phyloP scores from a whole-genome alignment of 192 early-diverging fungal genomes.

The Oehlia diaphana region DNA sequence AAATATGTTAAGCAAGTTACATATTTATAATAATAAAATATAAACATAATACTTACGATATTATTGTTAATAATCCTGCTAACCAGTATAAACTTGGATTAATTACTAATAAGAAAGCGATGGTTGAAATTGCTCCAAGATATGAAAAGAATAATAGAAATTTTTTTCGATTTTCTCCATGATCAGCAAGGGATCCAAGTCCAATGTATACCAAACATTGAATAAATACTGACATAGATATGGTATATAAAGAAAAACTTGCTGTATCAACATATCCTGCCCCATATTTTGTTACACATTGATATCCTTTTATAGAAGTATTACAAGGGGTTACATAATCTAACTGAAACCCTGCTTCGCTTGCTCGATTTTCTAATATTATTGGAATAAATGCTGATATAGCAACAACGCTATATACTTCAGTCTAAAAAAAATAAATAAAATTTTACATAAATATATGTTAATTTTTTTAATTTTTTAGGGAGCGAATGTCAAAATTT shows the following conservation, averaged over 20 bases:
- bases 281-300: neutral
- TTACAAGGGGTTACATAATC: slow-evolving; percentile 1
- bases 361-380: slow-evolving; percentile 8
- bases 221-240: neutral
- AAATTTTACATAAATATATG: neutral
- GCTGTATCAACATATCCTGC: neutral
- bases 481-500: too few relatives aligned
- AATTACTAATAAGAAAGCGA: slow-evolving; percentile 36
- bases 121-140: slow-evolving; percentile 42
- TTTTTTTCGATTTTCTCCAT: slow-evolving; percentile 40
- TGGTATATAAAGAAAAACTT: neutral
- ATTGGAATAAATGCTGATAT: slow-evolving; percentile 5
- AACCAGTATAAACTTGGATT: slow-evolving; percentile 43
- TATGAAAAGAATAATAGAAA: slow-evolving; percentile 43
- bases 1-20: neutral
- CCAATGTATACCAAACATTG: neutral
- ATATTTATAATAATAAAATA: neutral
- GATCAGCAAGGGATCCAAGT: neutral
- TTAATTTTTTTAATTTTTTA: neutral
- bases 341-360: neutral
- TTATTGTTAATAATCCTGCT: slow-evolving; percentile 41
- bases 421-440: neutral
- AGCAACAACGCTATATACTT: slow-evolving; percentile 1
- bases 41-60: slow-evolving; percentile 26
- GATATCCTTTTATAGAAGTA: neutral